phyloP scores from a whole-genome alignment of 179 eudicot genomes.

The Amaranthus tricolor region DNA sequence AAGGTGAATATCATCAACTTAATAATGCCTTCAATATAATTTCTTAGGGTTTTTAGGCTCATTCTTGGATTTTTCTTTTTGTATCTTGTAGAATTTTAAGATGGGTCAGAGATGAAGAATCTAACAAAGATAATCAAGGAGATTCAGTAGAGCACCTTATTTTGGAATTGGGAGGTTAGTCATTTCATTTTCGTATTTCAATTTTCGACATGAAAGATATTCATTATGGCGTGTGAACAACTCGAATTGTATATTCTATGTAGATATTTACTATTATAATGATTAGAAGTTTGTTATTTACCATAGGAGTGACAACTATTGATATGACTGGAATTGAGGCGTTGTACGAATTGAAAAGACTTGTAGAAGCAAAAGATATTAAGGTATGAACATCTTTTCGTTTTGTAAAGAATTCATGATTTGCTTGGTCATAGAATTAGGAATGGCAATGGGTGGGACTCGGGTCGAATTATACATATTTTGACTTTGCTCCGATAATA shows the following conservation, averaged over 20 bases:
- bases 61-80: background rate
- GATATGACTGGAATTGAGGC: conserved; percentile 86
- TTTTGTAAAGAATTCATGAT: background rate
- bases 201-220: too few species aligned
- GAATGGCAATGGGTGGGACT: background rate
- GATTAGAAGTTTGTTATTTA: background rate
- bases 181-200: too few species aligned
- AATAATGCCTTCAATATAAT: background rate
- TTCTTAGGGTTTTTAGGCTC: background rate
- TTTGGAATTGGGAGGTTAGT: conserved; percentile 75
- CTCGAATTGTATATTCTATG: too few species aligned
- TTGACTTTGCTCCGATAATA: too few species aligned
- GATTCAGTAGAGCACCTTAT: conserved; percentile 59
- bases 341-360: conserved; percentile 51
- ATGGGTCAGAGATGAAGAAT: conserved; percentile 85
- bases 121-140: conserved; percentile 28
- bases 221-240: background rate
- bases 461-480: too few species aligned
- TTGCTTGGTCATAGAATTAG: background rate
- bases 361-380: conserved; percentile 44
- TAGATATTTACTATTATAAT: too few species aligned
- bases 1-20: conserved; percentile 39
- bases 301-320: conserved; percentile 65
- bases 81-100: conserved; percentile 57
- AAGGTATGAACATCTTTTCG: conserved; percentile 36